Evolutionary conservation across 768 basidiomycete genomes (phyloP), one percentile per base, ranked within the genome.

Genomic region (Cystoderma amianthinum): DNA sequence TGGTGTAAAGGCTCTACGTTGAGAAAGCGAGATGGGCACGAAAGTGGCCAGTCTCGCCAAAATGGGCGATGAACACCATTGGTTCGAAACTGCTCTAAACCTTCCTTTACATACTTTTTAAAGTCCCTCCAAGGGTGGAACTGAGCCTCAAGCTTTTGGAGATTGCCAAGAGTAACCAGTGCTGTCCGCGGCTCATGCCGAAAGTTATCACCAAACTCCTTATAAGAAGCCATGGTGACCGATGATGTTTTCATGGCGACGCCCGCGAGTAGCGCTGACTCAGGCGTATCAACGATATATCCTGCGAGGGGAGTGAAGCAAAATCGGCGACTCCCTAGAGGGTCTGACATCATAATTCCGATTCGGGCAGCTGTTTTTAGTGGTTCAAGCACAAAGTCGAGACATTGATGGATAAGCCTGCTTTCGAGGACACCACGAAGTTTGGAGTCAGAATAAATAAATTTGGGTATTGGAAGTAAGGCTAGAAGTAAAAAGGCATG

Each of bases 1-100:
- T 64, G 58, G 41, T 70, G 68, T 1, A 72, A 52, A 5, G 62
- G 52, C 39, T 69, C 67, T 3, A 54, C 57, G 0, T 60, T 59
- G 9, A 69, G 43, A 41, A 67, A 65, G 4, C 24, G 37, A 9
- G 54, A 53, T 16, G 62, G 63, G 39, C 65, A 52, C 2, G 61
- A 51, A 2, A 63, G 47, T 2, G 47, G 33, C 59, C 60, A 71
- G 41, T 69, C 52, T 4, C 54, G 38, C 63, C 64, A 70, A 44
- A 71, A 67, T 4, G 59, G 65, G 1, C 47, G 22, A 48, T 61
- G 57, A 25, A 65, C 57, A 9, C 61, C 57, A 33, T 53, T 61
- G 12, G 67, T 55, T 5, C 52, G 40, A 30, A 30, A n/a, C 28
- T 38, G 32, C n/a, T 45, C 45, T 12, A 53, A 55, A 0, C 59